These are phyloP conservation scores for Cardamine chenopodiifolia DNA, from an alignment of 345 rosid species.

Conservation along the genomic window DNA sequence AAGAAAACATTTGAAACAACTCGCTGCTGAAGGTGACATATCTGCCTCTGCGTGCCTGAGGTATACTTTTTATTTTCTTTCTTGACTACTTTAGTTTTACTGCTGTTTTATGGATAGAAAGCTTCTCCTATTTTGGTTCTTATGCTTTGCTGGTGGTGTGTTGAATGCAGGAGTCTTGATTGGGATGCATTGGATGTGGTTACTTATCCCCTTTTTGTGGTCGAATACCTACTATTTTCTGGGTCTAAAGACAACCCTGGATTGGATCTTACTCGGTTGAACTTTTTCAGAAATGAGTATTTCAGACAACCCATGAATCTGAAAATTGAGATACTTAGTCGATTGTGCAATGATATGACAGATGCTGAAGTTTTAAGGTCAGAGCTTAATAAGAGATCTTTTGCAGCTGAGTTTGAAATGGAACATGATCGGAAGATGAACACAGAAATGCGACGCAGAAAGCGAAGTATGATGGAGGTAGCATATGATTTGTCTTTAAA, in stretches of 20 bases:
- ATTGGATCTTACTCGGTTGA: conserved; percentile 59
- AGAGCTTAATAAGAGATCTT: conserved; percentile 75
- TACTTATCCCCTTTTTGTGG: conserved; percentile 89
- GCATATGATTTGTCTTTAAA: conserved; percentile 54
- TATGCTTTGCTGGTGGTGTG: conserved; percentile 37
- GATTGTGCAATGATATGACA: conserved; percentile 79
- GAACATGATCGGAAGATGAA: conserved; percentile 61
- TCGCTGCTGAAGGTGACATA: conserved; percentile 71
- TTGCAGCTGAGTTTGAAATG: conserved; percentile 62
- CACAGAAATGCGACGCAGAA: conserved; percentile 59
- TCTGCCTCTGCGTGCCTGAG: conserved; percentile 90
- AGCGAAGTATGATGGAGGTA: conserved; percentile 50
- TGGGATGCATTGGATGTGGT: conserved; percentile 80
- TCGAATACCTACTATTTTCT: conserved; percentile 70
- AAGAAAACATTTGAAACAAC: conserved; percentile 74
- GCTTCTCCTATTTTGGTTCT: conserved; percentile 29
- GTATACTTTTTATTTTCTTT: conserved; percentile 48
- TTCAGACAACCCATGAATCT: conserved; percentile 65
- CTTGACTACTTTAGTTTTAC: conserved; percentile 17
- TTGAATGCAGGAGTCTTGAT: conserved; percentile 81
- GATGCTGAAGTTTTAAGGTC: conserved; percentile 73
- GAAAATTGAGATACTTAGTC: conserved; percentile 72
- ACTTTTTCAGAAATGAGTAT: conserved; percentile 67
- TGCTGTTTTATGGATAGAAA: conserved; percentile 16
- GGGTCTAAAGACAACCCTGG: conserved; percentile 56